These are phyloP conservation scores for Besnoitia besnoiti DNA, from an alignment of 169 alveolate species.

Conservation along the genomic window DNA sequence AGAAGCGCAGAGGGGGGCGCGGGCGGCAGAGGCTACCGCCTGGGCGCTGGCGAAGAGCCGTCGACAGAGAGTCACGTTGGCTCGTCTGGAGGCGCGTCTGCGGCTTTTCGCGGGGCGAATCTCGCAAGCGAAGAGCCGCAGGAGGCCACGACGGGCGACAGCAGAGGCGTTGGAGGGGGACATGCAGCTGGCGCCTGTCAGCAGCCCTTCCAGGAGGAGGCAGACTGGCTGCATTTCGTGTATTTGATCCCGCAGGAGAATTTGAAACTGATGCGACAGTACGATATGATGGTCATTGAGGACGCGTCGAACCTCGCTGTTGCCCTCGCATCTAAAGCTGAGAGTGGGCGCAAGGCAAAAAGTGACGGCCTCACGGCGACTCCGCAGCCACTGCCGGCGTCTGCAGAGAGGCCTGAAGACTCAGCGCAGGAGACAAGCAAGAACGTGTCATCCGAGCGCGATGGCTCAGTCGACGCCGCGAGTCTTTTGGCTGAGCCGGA, in stretches of 20 bases:
- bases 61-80: not conserved
- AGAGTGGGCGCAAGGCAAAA: not conserved
- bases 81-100: constrained; percentile 17
- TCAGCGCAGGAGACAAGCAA: no score
- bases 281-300: constrained; percentile 53
- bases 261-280: constrained; percentile 52
- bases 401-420: not conserved
- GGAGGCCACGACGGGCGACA: not conserved
- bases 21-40: not conserved
- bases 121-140: not conserved
- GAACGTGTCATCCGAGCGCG: not conserved
- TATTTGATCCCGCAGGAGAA: constrained; percentile 56
- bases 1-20: not conserved
- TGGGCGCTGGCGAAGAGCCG: not conserved
- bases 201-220: not conserved
- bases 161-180: not conserved
- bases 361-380: not conserved
- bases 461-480: not conserved
- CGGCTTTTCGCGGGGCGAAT: not conserved
- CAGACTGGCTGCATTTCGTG: constrained; percentile 41
- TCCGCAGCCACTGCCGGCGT: not conserved
- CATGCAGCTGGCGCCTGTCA: not conserved
- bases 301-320: constrained; percentile 32
- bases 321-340: not conserved
- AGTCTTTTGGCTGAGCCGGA: not conserved